A percentile compares a stretch with the other conserved stretches of the same genome.
phyloP scores from a whole-genome alignment of 129 eudicot species.

The Saposhnikovia divaricata region DNA sequence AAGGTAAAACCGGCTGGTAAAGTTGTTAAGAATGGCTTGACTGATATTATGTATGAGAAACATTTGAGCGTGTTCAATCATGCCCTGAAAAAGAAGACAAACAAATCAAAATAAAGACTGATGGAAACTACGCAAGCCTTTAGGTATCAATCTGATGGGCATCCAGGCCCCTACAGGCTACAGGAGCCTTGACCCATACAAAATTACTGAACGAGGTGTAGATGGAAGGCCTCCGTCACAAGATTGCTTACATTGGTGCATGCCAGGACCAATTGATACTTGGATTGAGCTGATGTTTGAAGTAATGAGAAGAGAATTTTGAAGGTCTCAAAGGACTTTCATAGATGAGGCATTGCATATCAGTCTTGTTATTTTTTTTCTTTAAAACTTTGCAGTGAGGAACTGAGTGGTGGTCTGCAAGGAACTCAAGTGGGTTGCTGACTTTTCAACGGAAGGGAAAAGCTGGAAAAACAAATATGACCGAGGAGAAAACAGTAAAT shows the following conservation, averaged over 20 bases:
- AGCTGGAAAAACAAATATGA: too few relatives aligned
- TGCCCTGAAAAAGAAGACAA: slow-evolving; percentile 44
- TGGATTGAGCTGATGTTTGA: slow-evolving; percentile 86
- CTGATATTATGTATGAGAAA: slow-evolving; percentile 65
- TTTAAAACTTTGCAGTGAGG: too few relatives aligned
- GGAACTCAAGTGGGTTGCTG: too few relatives aligned
- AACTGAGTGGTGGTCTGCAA: too few relatives aligned
- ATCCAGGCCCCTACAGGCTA: too few relatives aligned
- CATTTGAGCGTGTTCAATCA: slow-evolving; percentile 51
- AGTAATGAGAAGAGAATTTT: slow-evolving; percentile 57
- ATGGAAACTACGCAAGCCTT: slow-evolving; percentile 74
- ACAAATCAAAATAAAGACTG: slow-evolving; percentile 41
- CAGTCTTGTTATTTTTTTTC: neutral
- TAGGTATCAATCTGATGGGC: slow-evolving; percentile 75
- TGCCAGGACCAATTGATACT: slow-evolving; percentile 93
- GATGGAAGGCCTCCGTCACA: slow-evolving; percentile 82
- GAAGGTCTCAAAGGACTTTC: slow-evolving; percentile 16
- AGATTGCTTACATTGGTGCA: slow-evolving; percentile 98
- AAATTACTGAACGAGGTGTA: too few relatives aligned
- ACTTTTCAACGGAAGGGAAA: too few relatives aligned
- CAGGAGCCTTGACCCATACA: too few relatives aligned
- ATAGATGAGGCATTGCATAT: neutral
- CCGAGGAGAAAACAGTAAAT: too few relatives aligned
- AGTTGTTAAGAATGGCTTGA: slow-evolving; percentile 53
- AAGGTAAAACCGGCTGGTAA: slow-evolving; percentile 59